phyloP scores from a whole-genome alignment of 768 basidiomycete genomes.

The Suillus paluster region DNA sequence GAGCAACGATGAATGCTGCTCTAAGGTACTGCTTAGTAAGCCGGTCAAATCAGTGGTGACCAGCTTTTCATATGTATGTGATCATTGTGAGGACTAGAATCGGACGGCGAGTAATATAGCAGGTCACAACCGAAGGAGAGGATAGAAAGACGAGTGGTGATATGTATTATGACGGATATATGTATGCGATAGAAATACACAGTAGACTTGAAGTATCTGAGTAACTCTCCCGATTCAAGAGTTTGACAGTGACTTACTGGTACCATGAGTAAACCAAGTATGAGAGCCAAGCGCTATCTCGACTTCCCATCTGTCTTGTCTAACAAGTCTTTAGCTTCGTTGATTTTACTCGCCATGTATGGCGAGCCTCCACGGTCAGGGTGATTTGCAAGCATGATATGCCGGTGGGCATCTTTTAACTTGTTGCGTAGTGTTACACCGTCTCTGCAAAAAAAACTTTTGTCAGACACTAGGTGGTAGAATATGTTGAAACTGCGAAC shows the following conservation, averaged over 20 bases:
- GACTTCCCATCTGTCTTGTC: slow-evolving; percentile 73
- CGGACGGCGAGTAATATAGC: not conserved
- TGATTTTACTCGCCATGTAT: slow-evolving; percentile 97
- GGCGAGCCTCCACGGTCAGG: slow-evolving; percentile 99
- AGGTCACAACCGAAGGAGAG: not conserved
- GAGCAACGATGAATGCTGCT: not conserved
- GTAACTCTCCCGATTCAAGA: slow-evolving; percentile 17
- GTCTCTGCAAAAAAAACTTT: slow-evolving; percentile 58
- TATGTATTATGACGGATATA: slow-evolving; percentile 21
- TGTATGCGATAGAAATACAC: slow-evolving; percentile 27
- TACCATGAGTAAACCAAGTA: not conserved
- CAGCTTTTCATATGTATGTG: not conserved
- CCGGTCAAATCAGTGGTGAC: not conserved
- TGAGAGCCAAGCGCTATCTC: slow-evolving; percentile 21
- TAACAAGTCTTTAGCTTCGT: slow-evolving; percentile 93
- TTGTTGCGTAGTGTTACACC: slow-evolving; percentile 71
- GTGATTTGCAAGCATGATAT: slow-evolving; percentile 98
- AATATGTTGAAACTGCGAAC: slow-evolving; percentile 43
- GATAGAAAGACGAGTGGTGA: slow-evolving; percentile 18
- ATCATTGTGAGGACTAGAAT: not conserved
- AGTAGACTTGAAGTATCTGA: slow-evolving; percentile 2
- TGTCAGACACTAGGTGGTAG: slow-evolving; percentile 1
- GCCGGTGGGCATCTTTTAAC: slow-evolving; percentile 94
- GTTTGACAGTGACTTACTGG: not conserved
- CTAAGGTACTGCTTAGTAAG: slow-evolving; percentile 1